Base-by-base conservation (phyloP, 31 red algal species). In the Bonnemaisonia californica region DNA sequence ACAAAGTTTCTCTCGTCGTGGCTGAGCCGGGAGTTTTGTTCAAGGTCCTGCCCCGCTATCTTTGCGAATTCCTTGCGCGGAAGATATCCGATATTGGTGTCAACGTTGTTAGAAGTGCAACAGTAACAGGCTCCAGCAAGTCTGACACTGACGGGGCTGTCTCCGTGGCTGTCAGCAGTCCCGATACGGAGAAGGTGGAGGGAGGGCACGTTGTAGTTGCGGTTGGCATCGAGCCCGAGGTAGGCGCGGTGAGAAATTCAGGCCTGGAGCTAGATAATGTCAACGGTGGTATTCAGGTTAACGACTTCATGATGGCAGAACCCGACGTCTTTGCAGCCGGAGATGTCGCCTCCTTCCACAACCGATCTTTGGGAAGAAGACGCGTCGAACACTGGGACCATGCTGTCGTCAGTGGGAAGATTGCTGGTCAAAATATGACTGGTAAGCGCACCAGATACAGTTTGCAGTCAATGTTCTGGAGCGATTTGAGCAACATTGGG, bases 301-400 rank as follows among this genome's bases (percentile, higher is more conserved):
- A 94, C 54, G 91, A 89, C 42, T 85, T 85, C 54, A 94, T 94
- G 91, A 89, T 84, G 76, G 84, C 62, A 1, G 84, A 94, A 64
- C 83, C 86, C 2, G 84, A 87, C 54, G 71, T 94, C 26, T 94
- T 81, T 69, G 84, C 78, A 1, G 91, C 91, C 1, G 91, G 91
- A 8, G 91, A 94, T 65, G 84, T 89, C 1, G 91, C 91, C 16
- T 88, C 83, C 5, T 94, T 94, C 71, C 85, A 87, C 57, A 85
- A 94, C 37, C 81, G 91, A 26, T 23, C 63, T 36, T 35, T 94
- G 31, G 91, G 91, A 19, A 58, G 91, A 45, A 75, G 82, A 48
- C 82, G 91, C 13, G 91, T 94, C 19, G 91, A 94, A 66, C 91
- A 94, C 39, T 94, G 91, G 91, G 91, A 94, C 70, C 91, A 94